Evolutionary conservation across 179 eudicot species (phyloP), one percentile per base, ranked within the genome.

Genomic region (Vitellaria paradoxa): DNA sequence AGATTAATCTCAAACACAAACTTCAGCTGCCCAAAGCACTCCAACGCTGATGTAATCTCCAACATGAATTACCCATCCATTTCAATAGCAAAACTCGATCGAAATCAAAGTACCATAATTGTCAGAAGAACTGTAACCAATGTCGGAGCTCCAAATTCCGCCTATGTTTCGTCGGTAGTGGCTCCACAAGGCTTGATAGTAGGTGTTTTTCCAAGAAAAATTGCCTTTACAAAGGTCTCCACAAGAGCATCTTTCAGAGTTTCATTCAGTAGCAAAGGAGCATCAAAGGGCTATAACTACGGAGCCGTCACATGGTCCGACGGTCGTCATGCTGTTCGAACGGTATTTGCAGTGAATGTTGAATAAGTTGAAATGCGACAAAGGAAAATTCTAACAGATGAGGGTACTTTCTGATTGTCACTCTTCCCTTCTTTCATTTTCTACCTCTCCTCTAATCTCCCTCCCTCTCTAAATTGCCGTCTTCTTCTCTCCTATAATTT

Each of bases 21-120:
- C 30, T 84, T 84, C 74, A 82, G 62, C 66, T 90, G 94, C 65
- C 87, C 94, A 37, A 84, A 80, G 74, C 68, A 52, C 45, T 75
- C 83, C 10, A 70, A 82, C 9, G 84, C 84, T 20, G 72, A 74
- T 20, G 84, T 78, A 26, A 87, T 90, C 49, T 85, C 91, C 17
- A 66, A 79, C 68, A 79, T 88, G 64, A 90, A 90, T 78, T 90
- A 90, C 70, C 92, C 94, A 9, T 80, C 90, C 42, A 88, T 90
- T 76, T 90, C 94, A 46, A 86, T 90, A 71, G 90, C 79, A 5
- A 74, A 75, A 53, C 82, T 90, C 67, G 80, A 37, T 70, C 60
- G 73, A 47, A 63, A 76, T 59, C 74, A 79, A 10, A 70, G 81
- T 3, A 50, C 71, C 59, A 73, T 30, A 61, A 85, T 68, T 9